Evolutionary conservation across 2,329 filamentous ascomycete species (phyloP), one percentile per base, ranked within the genome.

Genomic region (Monosporascus sp.): DNA sequence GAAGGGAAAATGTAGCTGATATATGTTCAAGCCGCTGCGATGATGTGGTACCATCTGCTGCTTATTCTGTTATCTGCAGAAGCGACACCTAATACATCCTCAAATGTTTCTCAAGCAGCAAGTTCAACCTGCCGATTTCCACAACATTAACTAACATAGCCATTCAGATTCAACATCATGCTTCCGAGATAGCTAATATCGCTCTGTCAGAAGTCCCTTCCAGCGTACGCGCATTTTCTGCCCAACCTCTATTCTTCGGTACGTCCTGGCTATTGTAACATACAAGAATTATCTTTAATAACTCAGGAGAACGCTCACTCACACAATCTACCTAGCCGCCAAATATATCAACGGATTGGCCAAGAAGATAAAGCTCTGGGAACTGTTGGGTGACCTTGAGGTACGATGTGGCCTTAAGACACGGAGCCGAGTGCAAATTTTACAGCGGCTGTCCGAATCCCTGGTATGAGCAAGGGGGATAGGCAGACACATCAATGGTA

Each of bases 41-140:
- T 54, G 48, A 54, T 54, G 49, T 54, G 49, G 52, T 54, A 54
- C 31, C 52, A 54, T 49, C 44, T 54, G 5, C 41, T 52, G n/a
- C 37, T 47, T 26, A 51, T 54, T 16, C 41, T 54, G 11, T 37
- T 54, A 19, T 46, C 16, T n/a, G 52, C 52, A 8, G 52, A 54
- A 20, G 9, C 49, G n/a, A 40, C 31, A 24, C n/a, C 38, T 16
- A 14, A n/a, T 11, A 9, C 48, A 19, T 45, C 51, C 16, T 49
- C 26, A 8, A n/a, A 3, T 9, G 26, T 40, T 19, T 17, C 40
- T 49, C 35, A 49, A 20, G 26, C 7, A 46, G 14, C 44, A n/a
- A 14, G 22, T 26, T 17, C 24, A 1, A 4, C 16, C 17, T 14
- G n/a, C 5, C 20, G 7, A 26, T 14, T 46, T 44, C 16, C 19